A percentile compares a stretch with the other conserved stretches of the same genome.
These are phyloP conservation scores for Ophiostoma fasciatum DNA, from an alignment of 2,329 filamentous ascomycete species.

Conservation along the genomic window DNA sequence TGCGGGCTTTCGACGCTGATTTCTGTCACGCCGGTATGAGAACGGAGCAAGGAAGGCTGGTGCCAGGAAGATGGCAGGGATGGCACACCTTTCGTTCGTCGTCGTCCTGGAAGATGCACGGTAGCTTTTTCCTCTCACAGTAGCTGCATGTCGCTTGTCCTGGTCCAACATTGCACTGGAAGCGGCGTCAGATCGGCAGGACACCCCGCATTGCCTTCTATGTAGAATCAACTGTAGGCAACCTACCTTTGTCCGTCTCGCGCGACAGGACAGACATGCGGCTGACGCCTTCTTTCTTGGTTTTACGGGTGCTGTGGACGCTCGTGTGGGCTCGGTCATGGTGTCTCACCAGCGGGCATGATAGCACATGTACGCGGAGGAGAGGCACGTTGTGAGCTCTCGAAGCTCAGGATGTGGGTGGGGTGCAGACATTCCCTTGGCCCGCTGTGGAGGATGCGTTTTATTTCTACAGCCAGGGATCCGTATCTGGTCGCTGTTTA, in stretches of 20 bases:
- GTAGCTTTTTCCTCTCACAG: background rate
- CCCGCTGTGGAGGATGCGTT: too few relatives aligned
- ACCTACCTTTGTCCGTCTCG: background rate
- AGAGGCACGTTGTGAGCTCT: too few relatives aligned
- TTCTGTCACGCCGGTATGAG: background rate
- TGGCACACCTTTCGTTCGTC: background rate
- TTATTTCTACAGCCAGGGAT: too few relatives aligned
- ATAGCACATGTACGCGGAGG: too few relatives aligned
- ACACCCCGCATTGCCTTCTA: too few relatives aligned
- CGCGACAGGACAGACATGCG: background rate
- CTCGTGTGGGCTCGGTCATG: background rate
- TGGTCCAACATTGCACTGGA: background rate
- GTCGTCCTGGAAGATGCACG: background rate
- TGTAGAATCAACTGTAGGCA: background rate
- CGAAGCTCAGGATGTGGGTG: too few relatives aligned
- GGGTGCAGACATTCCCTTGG: too few relatives aligned
- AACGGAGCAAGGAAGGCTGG: too few relatives aligned
- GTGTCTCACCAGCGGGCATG: too few relatives aligned
- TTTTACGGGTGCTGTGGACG: background rate
- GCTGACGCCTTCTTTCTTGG: background rate
- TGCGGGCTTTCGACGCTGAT: background rate
- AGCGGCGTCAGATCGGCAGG: background rate
- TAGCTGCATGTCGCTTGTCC: background rate
- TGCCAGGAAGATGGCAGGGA: too few relatives aligned
- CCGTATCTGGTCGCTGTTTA: too few relatives aligned